Percentiles rank a stretch among this genome's conserved stretches.
These are phyloP conservation scores for Paracamarosporium sp. DNA, from an alignment of 2,329 filamentous ascomycete species.

Conservation along the genomic window DNA sequence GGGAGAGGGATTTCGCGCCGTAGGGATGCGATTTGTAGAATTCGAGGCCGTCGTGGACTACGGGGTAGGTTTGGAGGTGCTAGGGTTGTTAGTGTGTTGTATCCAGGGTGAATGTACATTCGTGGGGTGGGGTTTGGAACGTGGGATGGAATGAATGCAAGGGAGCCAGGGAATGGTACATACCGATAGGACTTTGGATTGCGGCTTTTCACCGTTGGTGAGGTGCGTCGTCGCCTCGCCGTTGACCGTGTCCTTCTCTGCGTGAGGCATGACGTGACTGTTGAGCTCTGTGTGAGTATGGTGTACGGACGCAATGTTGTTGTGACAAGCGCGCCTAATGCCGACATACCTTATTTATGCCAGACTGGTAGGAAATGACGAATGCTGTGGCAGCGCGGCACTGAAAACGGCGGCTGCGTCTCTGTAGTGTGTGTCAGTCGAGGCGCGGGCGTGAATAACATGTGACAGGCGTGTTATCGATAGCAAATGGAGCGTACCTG, in stretches of 20 bases:
- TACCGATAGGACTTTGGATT: constrained; percentile 49
- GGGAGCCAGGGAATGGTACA: constrained; percentile 20
- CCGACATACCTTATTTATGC: constrained; percentile 3
- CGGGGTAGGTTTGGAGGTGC: constrained; percentile 85
- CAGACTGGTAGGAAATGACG: neutral
- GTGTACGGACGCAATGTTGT: neutral
- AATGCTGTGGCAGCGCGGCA: neutral
- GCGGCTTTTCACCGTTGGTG: constrained; percentile 50
- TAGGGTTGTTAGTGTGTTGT: constrained; percentile 48
- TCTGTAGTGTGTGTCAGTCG: neutral
- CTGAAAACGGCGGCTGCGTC: constrained; percentile 9
- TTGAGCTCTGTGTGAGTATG: neutral
- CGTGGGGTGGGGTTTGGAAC: constrained; percentile 11
- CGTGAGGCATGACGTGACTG: constrained; percentile 36
- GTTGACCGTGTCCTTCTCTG: constrained; percentile 36
- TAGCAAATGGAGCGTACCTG: neutral
- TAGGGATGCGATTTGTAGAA: constrained; percentile 83
- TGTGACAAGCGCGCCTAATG: neutral
- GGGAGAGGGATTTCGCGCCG: constrained; percentile 80
- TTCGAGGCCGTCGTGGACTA: constrained; percentile 78
- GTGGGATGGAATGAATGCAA: constrained; percentile 8
- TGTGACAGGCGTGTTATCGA: constrained; percentile 8
- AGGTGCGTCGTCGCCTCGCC: constrained; percentile 39
- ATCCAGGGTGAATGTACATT: neutral
- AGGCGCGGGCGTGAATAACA: constrained; percentile 5